Base-by-base conservation (phyloP, 2,329 filamentous ascomycete species). In the Colletotrichum ledebouriae region DNA sequence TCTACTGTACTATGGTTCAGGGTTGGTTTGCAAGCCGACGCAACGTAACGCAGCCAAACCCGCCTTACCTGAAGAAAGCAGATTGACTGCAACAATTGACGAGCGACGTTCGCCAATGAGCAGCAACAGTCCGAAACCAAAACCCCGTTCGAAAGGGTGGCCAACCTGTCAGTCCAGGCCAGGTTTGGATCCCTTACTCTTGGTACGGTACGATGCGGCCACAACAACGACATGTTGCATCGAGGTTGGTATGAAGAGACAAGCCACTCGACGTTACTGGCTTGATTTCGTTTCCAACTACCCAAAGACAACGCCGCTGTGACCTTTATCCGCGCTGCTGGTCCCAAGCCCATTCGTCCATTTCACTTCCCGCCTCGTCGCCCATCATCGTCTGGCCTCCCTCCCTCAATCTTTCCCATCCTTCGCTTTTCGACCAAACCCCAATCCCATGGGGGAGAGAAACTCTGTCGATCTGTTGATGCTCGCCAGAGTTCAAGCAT, bases 221-320 rank as follows among this genome's bases (percentile, higher is more conserved):
- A 66, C 20, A 49, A 44, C 47, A 69, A 69, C 57, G 41, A 59
- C 25, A 52, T 69, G 66, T 66, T 69, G 55, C 66, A 66, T 69
- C 42, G 33, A 34, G 15, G 61, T 47, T 59, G 56, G 46, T 64
- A 52, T 25, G 17, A 59, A 34, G 49, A 55, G 47, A 46, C 15
- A 39, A 55, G 56, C 49, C 34, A 13, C 17, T 58, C 20, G 34
- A 46, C 29, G 47, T 53, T 59, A 60, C 61, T 65, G 66, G 66
- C 49, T 59, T 53, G 47, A 55, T 55, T 53, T 37, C 47, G 46
- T 59, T 29, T 59, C 60, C 47, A 39, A 29, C 53, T 59, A 41
- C 33, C 22, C 42, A 58, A 37, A 42, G n/a, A 11, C 47, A 44
- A 46, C 55, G 41, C 41, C 15, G 60, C 41, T 59, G 46, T 42